Conservation (phyloP, 768 basidiomycete species). For the Serpula lacrymans region DNA sequence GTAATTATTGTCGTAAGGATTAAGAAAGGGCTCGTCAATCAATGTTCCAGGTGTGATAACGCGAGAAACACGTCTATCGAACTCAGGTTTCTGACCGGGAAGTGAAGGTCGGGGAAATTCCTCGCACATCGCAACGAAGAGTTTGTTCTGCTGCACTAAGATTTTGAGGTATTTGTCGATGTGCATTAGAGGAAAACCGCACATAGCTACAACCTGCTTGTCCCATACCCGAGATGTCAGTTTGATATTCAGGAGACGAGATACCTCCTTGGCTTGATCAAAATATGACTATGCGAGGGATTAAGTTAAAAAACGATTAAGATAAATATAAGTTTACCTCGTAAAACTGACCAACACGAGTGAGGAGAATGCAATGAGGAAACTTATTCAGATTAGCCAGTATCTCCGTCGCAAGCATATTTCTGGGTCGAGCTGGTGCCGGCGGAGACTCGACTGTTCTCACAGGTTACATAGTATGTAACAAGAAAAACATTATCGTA, state of each 20-base stretch:
- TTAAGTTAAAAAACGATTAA: constrained; percentile 8
- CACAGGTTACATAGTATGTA: no score
- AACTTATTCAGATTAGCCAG: constrained; percentile 68
- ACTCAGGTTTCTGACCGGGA: constrained; percentile 51
- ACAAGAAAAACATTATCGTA: no score
- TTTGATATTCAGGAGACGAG: constrained; percentile 78
- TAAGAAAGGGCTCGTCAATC: constrained; percentile 86
- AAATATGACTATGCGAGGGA: constrained; percentile 74
- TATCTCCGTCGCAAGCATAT: constrained; percentile 66
- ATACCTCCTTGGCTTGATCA: constrained; percentile 79
- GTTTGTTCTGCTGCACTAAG: constrained; percentile 77
- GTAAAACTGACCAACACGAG: constrained; percentile 93
- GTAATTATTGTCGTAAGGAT: constrained; percentile 86
- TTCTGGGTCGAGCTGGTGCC: constrained; percentile 28
- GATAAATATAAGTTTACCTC: constrained; percentile 51
- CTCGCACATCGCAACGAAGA: constrained; percentile 91
- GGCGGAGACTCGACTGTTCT: no score
- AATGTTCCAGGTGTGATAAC: constrained; percentile 93
- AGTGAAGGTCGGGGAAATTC: constrained; percentile 63
- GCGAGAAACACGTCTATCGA: constrained; percentile 79
- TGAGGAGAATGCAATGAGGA: constrained; percentile 87
- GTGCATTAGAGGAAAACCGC: constrained; percentile 85
- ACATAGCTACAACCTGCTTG: constrained; percentile 70
- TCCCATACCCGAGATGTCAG: constrained; percentile 76
- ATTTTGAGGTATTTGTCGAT: constrained; percentile 85